Evolutionary conservation across 2,329 filamentous ascomycete species (phyloP).

Genomic region (Penicillium sumatraense): DNA sequence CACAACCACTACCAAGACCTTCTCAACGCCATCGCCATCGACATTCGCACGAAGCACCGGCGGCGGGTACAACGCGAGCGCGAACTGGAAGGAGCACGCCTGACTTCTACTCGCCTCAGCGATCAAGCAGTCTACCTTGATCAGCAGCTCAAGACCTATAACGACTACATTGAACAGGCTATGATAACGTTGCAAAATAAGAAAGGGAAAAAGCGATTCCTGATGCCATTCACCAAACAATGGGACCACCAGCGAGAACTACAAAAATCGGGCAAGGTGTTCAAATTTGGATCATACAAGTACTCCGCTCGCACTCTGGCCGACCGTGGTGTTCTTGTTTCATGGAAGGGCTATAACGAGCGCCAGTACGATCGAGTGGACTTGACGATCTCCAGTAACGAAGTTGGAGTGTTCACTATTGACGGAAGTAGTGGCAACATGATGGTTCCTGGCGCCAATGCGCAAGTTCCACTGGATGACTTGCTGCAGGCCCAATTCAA

Average conservation of each 20-base stretch:
- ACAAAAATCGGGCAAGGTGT: constrained; percentile 86
- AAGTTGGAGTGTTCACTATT: constrained; percentile 90
- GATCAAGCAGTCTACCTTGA: constrained; percentile 85
- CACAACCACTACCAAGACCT: constrained; percentile 96
- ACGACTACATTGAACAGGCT: constrained; percentile 98
- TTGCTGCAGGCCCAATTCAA: constrained; percentile 96
- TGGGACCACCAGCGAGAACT: constrained; percentile 98
- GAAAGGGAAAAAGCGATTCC: constrained; percentile 91
- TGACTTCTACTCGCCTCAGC: constrained; percentile 53
- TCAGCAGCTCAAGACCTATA: constrained; percentile 94
- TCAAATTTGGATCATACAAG: constrained; percentile 97
- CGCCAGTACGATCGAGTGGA: constrained; percentile 91
- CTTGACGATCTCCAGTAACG: constrained; percentile 90
- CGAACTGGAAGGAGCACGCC: constrained; percentile 71
- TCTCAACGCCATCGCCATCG: constrained; percentile 94
- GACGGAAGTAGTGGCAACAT: constrained; percentile 91
- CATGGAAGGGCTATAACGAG: constrained; percentile 83
- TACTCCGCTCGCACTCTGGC: constrained; percentile 87
- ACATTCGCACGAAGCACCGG: constrained; percentile 96
- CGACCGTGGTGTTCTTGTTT: constrained; percentile 91
- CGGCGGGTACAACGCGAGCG: constrained; percentile 88
- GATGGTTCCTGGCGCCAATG: constrained; percentile 92
- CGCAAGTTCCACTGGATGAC: constrained; percentile 87
- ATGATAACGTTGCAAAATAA: constrained; percentile 97
- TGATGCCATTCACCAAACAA: constrained; percentile 96